Conservation (phyloP, 2,329 filamentous ascomycete genomes). For the Zopfia rhizophila region DNA sequence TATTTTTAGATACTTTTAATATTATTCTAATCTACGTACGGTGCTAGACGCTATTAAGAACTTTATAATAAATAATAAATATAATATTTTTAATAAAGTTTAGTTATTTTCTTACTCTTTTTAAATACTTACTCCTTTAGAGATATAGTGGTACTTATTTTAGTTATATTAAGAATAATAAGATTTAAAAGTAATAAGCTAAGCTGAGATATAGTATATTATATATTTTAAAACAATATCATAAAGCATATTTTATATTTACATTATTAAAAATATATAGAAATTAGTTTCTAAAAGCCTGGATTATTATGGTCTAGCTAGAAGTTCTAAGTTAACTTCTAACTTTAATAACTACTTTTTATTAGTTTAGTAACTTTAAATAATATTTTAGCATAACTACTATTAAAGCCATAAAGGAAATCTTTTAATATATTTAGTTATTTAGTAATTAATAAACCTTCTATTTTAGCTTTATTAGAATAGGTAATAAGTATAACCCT, state of each 20-base stretch:
- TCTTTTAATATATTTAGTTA: no score
- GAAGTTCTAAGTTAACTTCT: neutral
- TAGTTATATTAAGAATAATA: slow-evolving; percentile 4
- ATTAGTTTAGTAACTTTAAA: neutral
- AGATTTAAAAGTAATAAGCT: slow-evolving; percentile 2
- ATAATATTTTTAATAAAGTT: neutral
- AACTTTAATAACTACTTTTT: neutral
- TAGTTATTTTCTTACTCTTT: slow-evolving; percentile 1
- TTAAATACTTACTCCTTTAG: neutral
- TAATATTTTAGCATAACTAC: neutral
- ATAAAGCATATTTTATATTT: no score
- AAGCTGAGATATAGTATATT: neutral
- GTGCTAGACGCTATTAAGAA: slow-evolving; percentile 1
- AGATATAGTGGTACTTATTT: slow-evolving; percentile 1
- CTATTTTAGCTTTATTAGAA: no score
- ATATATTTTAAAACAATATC: neutral
- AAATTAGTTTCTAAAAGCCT: no score
- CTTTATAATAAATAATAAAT: slow-evolving; percentile 3
- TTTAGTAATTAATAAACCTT: no score
- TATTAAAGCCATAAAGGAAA: neutral
- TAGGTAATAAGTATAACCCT: no score
- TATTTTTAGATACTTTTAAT: slow-evolving; percentile 1
- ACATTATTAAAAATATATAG: no score
- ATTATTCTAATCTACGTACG: neutral
- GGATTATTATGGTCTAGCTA: neutral